Percentiles rank a stretch among this genome's conserved stretches.
These are phyloP conservation scores for Phytophthora parvispora DNA, from an alignment of 352 stramenopile species.

Conservation along the genomic window DNA sequence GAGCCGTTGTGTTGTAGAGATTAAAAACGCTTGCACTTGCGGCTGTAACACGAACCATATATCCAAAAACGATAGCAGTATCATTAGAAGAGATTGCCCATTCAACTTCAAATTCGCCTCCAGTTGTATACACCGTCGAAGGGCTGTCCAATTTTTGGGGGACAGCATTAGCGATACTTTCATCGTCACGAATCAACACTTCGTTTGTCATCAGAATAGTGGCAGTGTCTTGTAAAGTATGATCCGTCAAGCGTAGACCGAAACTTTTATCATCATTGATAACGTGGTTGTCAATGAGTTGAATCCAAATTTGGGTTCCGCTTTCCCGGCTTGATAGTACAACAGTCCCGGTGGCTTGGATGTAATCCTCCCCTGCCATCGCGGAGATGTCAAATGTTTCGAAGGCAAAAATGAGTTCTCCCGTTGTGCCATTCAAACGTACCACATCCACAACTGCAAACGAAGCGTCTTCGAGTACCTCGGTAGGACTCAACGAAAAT, in stretches of 20 bases:
- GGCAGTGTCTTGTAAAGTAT: not conserved
- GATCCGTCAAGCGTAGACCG: slow-evolving; percentile 48
- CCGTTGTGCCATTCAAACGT: slow-evolving; percentile 60
- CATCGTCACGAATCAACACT: slow-evolving; percentile 59
- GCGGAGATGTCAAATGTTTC: slow-evolving; percentile 63
- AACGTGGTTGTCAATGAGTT: slow-evolving; percentile 52
- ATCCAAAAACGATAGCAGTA: slow-evolving; percentile 17
- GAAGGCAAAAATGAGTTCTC: slow-evolving; percentile 41
- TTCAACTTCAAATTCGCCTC: slow-evolving; percentile 58
- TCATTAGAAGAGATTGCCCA: slow-evolving; percentile 31
- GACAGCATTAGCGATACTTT: slow-evolving; percentile 40
- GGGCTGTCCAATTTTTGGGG: slow-evolving; percentile 25
- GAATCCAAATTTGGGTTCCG: slow-evolving; percentile 43
- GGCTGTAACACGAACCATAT: slow-evolving; percentile 46
- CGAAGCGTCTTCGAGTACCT: slow-evolving; percentile 44
- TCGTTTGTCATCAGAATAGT: slow-evolving; percentile 33
- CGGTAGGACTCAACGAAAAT: slow-evolving; percentile 34
- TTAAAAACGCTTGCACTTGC: slow-evolving; percentile 29
- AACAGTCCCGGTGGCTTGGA: slow-evolving; percentile 33
- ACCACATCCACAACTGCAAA: slow-evolving; percentile 56
- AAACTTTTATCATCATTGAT: slow-evolving; percentile 47
- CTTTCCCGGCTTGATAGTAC: slow-evolving; percentile 49
- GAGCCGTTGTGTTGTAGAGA: slow-evolving; percentile 51
- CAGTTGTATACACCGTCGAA: slow-evolving; percentile 32
- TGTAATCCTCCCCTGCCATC: slow-evolving; percentile 42